These are phyloP conservation scores for Dendrobium nobile DNA, from an alignment of 106 monocot species.

Conservation along the genomic window DNA sequence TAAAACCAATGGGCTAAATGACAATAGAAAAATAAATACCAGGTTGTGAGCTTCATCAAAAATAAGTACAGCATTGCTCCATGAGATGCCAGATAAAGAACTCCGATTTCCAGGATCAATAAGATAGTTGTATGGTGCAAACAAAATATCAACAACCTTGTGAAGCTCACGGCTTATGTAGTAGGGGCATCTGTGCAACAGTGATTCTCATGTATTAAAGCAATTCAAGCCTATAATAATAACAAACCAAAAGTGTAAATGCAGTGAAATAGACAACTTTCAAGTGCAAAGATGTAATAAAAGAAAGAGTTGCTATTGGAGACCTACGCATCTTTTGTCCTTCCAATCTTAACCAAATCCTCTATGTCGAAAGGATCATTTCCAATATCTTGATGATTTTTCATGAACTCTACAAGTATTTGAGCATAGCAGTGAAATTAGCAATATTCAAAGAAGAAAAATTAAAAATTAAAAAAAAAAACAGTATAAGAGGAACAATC, in stretches of 20 bases:
- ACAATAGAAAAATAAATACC: constrained; percentile 31
- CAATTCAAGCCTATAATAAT: background rate
- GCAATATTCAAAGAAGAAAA: background rate
- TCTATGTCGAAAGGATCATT: constrained; percentile 94
- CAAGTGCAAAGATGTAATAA: background rate
- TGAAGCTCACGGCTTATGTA: constrained; percentile 87
- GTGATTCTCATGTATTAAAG: background rate
- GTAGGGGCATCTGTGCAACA: constrained; percentile 83
- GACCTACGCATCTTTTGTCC: constrained; percentile 71
- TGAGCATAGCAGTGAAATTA: background rate
- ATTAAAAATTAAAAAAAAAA: background rate
- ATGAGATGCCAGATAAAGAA: constrained; percentile 70
- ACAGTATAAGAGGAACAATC: background rate
- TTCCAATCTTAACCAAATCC: constrained; percentile 82
- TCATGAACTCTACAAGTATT: constrained; percentile 55
- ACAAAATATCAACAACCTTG: constrained; percentile 79
- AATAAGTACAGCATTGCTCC: constrained; percentile 81
- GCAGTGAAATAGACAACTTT: background rate
- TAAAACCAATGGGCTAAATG: background rate
- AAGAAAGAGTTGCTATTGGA: constrained; percentile 8
- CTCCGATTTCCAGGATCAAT: constrained; percentile 84
- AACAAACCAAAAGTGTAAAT: background rate
- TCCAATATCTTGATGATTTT: constrained; percentile 52
- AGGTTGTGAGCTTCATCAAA: constrained; percentile 99
- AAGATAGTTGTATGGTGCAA: constrained; percentile 97